Percentiles rank a stretch among this genome's conserved stretches.
Evolutionary conservation across 140 eudicot genomes (phyloP).

Genomic region (Anethum foeniculum): DNA sequence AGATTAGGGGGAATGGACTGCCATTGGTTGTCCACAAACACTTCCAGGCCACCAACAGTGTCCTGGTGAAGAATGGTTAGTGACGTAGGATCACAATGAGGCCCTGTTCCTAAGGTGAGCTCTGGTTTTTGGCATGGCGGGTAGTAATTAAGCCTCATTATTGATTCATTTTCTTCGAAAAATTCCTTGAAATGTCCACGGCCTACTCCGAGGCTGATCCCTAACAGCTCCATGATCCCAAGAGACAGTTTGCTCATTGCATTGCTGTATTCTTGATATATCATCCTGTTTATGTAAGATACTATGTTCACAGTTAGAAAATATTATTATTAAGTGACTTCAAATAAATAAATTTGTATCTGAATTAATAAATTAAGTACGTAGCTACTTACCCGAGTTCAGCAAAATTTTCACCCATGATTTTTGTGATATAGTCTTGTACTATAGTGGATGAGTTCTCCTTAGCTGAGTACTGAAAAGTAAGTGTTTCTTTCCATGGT

Average conservation of each 20-base stretch:
- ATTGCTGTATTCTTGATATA: slow-evolving; percentile 49
- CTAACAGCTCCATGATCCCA: slow-evolving; percentile 53
- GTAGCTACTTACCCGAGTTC: slow-evolving; percentile 32
- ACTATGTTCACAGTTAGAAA: not conserved
- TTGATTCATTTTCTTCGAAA: slow-evolving; percentile 45
- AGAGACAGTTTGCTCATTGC: slow-evolving; percentile 47
- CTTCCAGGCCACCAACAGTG: slow-evolving; percentile 57
- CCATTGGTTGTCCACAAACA: slow-evolving; percentile 57
- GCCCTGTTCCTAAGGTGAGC: slow-evolving; percentile 56
- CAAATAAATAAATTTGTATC: not conserved
- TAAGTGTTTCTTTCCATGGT: slow-evolving; percentile 68
- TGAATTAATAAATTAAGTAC: not conserved
- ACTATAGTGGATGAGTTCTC: slow-evolving; percentile 31
- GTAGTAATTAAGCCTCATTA: slow-evolving; percentile 59
- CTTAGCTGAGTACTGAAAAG: slow-evolving; percentile 41
- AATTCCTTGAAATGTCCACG: slow-evolving; percentile 27
- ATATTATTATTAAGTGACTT: not conserved
- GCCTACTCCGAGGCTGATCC: slow-evolving; percentile 51
- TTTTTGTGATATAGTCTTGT: slow-evolving; percentile 31
- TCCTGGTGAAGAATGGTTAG: slow-evolving; percentile 61
- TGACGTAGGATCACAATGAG: slow-evolving; percentile 64
- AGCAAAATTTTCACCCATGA: slow-evolving; percentile 40
- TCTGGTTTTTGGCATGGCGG: slow-evolving; percentile 56
- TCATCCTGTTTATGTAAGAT: slow-evolving; percentile 24
- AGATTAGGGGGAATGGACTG: slow-evolving; percentile 42